These are phyloP conservation scores for Zygosaccharomyces kombuchaensis DNA, from an alignment of 805 yeast species.

Conservation along the genomic window DNA sequence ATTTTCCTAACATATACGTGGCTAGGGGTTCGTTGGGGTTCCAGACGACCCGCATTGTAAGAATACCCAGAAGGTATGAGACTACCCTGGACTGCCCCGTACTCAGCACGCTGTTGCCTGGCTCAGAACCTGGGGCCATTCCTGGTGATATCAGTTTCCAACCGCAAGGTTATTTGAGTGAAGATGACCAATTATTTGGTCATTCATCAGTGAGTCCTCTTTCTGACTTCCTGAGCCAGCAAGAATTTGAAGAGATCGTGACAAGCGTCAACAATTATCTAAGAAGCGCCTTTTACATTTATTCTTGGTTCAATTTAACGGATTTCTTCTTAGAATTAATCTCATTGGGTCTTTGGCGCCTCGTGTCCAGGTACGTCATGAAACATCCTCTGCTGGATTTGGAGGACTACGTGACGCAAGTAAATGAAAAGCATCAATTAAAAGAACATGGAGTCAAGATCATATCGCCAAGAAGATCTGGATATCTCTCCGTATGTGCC, in stretches of 20 bases:
- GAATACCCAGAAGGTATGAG: slow-evolving; percentile 54
- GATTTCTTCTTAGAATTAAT: slow-evolving; percentile 38
- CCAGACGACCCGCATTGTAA: slow-evolving; percentile 49
- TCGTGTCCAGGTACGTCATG: slow-evolving; percentile 28
- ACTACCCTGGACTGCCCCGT: slow-evolving; percentile 43
- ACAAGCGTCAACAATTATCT: slow-evolving; percentile 42
- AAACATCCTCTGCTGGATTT: slow-evolving; percentile 37
- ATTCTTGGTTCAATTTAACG: slow-evolving; percentile 38
- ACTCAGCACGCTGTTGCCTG: slow-evolving; percentile 54
- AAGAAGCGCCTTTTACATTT: slow-evolving; percentile 39
- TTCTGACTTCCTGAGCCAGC: slow-evolving; percentile 33
- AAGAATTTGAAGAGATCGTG: slow-evolving; percentile 43
- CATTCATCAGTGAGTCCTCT: slow-evolving; percentile 51
- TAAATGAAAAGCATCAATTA: slow-evolving; percentile 28
- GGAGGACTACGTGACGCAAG: slow-evolving; percentile 39
- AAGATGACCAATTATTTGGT: slow-evolving; percentile 46
- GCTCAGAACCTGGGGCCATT: slow-evolving; percentile 61
- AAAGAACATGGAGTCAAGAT: slow-evolving; percentile 34
- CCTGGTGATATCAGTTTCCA: slow-evolving; percentile 29
- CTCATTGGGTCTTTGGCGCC: slow-evolving; percentile 41
- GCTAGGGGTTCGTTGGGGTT: slow-evolving; percentile 31
- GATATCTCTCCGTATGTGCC: slow-evolving; percentile 46
- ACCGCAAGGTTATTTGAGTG: slow-evolving; percentile 38
- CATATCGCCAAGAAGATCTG: slow-evolving; percentile 50
- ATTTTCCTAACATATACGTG: slow-evolving; percentile 58